Evolutionary conservation across 306 rosid species (phyloP).

Genomic region (Argentina anserina): DNA sequence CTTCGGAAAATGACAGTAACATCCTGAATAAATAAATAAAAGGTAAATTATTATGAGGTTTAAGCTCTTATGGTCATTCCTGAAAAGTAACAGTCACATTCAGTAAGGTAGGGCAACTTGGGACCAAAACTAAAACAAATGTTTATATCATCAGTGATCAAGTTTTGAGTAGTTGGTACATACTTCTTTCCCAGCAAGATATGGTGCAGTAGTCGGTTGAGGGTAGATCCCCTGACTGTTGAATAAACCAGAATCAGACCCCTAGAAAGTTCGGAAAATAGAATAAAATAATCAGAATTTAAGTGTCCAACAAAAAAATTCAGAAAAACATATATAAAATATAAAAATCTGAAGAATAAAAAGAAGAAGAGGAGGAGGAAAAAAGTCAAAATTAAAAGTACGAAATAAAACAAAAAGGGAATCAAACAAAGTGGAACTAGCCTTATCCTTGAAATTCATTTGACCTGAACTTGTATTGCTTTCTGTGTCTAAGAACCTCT

Average conservation of each 20-base stretch:
- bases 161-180: constrained; percentile 21
- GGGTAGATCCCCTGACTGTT: constrained; percentile 82
- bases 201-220: constrained; percentile 67
- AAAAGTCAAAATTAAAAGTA: not conserved
- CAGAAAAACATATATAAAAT: constrained; percentile 7
- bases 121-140: not conserved
- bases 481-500: constrained; percentile 61
- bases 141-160: not conserved
- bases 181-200: constrained; percentile 74
- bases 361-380: not conserved
- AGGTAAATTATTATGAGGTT: constrained; percentile 22
- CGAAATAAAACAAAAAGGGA: constrained; percentile 1
- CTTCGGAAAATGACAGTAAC: constrained; percentile 79
- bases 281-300: constrained; percentile 9
- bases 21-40: constrained; percentile 48
- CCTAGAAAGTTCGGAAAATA: constrained; percentile 40
- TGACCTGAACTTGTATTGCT: constrained; percentile 53
- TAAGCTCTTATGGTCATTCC: not conserved
- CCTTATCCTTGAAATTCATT: constrained; percentile 75
- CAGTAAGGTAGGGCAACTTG: not conserved
- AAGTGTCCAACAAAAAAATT: not conserved
- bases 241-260: constrained; percentile 63
- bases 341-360: not conserved
- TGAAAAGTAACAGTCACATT: not conserved
- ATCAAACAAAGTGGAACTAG: constrained; percentile 36